Evolutionary conservation across 140 eudicot genomes (phyloP), one percentile per base, ranked within the genome.

Genomic region (Stevia rebaudiana): DNA sequence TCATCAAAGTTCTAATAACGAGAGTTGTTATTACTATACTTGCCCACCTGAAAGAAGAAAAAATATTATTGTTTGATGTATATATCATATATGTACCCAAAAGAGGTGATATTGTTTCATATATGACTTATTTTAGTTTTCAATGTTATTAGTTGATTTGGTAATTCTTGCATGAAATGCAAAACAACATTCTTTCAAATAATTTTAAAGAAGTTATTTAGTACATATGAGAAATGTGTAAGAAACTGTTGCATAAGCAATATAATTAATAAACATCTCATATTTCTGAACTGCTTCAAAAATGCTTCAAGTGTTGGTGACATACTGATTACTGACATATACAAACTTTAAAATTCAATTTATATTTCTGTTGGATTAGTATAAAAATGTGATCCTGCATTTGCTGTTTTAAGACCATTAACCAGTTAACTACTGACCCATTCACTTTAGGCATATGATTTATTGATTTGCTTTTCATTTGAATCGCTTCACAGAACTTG

Each of bases 1-100:
- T 31, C 28, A 80, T 64, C 28, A 78, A 37, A 5, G 69, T 48
- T 52, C 95, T 95, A 68, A 92, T 85, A 63, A 88, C 1, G 42
- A 92, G 18, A 31, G 98, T 92, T 35, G 96, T 76, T 51, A 78
- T 40, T 61, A 52, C 86, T 66, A 92, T 92, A 66, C 97, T 82
- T 49, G 84, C 84, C 96, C 96, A 88, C 98, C 98, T 92, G 81
- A 68, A 54, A 73, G 10, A 63, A 73, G 58, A 31, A n/a, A 4
- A 6, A 48, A 69, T 24, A 28, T 51, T 12, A n/a, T 61, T 62
- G n/a, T 17, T 42, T 39, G 68, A 41, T 17, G 40, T 12, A 1
- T 4, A 28, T 4, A 1, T 2, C 33, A 43, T 16, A 39, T 15
- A 15, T 39, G 23, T 16, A 42, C 42, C 28, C 43, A 3, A 35